Evolutionary conservation across 2,329 filamentous ascomycete genomes (phyloP).

Genomic region (Colletotrichum tanaceti): DNA sequence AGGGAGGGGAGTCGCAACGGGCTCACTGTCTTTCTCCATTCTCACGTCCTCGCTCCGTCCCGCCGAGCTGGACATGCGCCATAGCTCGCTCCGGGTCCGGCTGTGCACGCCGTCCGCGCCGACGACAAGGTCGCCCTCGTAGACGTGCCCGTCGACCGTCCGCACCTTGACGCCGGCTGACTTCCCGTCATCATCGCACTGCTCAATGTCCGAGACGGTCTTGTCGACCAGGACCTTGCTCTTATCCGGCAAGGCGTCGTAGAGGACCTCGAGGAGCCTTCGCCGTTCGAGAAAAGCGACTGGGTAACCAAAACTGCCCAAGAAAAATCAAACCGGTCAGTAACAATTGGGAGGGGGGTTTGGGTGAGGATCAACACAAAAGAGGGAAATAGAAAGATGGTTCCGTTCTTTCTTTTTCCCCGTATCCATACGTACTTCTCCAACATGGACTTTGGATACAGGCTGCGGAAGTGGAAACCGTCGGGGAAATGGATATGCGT

Average conservation of each 20-base stretch:
- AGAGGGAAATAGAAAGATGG: too few relatives aligned
- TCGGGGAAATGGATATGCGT: constrained; percentile 1
- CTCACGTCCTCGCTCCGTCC: background rate
- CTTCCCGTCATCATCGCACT: background rate
- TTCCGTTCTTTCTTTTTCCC: too few relatives aligned
- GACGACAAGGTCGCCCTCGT: background rate
- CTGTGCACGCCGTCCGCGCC: background rate
- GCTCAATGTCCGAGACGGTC: background rate
- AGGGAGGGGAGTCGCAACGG: too few relatives aligned
- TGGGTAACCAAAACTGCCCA: constrained; percentile 1
- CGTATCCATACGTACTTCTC: too few relatives aligned
- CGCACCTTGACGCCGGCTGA: background rate
- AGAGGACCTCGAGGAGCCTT: constrained; percentile 2
- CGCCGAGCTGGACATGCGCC: background rate
- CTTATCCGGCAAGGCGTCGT: constrained; percentile 8
- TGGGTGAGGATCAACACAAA: too few relatives aligned
- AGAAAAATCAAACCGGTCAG: background rate
- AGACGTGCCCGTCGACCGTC: background rate
- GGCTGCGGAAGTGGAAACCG: background rate
- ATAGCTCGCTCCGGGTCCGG: background rate
- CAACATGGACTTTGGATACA: constrained; percentile 5
- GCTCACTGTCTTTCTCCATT: background rate
- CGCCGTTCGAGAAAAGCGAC: constrained; percentile 5
- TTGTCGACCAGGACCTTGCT: constrained; percentile 2
- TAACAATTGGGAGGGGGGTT: too few relatives aligned